A percentile compares a stretch with the other conserved stretches of the same genome.
Evolutionary conservation across 805 yeast genomes (phyloP).

Genomic region (Lachancea fermentati): DNA sequence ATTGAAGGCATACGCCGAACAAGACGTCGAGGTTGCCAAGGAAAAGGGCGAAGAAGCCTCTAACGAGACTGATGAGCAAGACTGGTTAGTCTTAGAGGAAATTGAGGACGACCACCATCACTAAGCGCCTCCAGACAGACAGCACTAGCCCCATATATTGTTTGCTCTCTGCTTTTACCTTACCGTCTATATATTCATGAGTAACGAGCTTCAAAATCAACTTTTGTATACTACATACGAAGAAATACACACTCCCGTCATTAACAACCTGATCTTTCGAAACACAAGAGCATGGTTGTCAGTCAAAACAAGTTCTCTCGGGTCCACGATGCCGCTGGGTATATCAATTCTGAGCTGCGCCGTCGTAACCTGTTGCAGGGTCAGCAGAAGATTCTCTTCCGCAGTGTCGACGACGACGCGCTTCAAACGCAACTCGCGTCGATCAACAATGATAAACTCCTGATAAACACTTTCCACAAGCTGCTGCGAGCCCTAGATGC

Average conservation of each 20-base stretch:
- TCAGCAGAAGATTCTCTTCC: conserved; percentile 7
- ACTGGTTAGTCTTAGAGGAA: conserved; percentile 79
- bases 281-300: background rate
- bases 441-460: conserved; percentile 14
- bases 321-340: conserved; percentile 19
- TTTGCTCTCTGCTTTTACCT: background rate
- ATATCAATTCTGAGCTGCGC: conserved; percentile 18
- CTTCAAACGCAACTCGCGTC: conserved; percentile 6
- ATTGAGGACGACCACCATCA: conserved; percentile 41
- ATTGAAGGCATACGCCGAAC: conserved; percentile 59
- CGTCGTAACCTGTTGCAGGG: conserved; percentile 15
- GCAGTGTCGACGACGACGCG: conserved; percentile 5
- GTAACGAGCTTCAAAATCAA: conserved; percentile 5
- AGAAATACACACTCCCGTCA: background rate
- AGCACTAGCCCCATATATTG: background rate
- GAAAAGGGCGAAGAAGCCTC: conserved; percentile 40
- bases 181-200: conserved; percentile 8
- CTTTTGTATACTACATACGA: conserved; percentile 8
- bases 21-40: conserved; percentile 69
- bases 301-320: conserved; percentile 10
- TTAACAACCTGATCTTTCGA: background rate
- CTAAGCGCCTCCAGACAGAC: conserved; percentile 1
- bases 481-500: conserved; percentile 11
- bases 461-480: conserved; percentile 22
- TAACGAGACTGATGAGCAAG: conserved; percentile 38